Conservation (phyloP, 345 rosid genomes). For the Eucalyptus cloeziana region DNA sequence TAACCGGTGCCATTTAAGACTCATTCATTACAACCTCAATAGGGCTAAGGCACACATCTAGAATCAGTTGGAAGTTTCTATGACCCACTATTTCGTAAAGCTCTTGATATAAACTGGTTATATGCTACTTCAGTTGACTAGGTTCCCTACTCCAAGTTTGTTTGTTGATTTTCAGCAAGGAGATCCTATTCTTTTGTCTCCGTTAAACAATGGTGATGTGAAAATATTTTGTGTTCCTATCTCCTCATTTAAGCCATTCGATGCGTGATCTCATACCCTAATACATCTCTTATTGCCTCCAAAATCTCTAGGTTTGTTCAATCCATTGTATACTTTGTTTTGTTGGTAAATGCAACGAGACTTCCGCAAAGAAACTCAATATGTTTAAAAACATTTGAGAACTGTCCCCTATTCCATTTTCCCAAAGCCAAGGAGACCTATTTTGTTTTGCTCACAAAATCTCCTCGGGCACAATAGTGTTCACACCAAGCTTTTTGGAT, state of each 20-base stretch:
- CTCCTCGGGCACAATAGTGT: background rate
- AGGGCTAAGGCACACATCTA: background rate
- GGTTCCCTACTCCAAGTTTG: background rate
- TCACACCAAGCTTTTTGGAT: background rate
- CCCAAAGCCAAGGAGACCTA: background rate
- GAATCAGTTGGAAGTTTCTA: background rate
- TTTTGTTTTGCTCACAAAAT: background rate
- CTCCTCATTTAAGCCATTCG: background rate
- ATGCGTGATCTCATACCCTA: background rate
- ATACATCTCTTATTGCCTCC: background rate
- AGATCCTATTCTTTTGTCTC: background rate
- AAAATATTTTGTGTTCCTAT: background rate
- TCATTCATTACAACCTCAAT: background rate
- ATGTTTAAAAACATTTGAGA: background rate
- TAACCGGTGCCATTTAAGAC: background rate
- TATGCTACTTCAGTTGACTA: background rate
- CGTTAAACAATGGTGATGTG: accelerated
- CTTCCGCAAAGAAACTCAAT: too few relatives aligned
- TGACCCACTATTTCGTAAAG: background rate
- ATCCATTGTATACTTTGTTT: too few relatives aligned
- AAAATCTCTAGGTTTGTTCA: background rate
- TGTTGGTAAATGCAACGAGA: background rate
- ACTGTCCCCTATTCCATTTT: background rate
- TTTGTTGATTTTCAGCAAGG: background rate
- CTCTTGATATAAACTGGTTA: background rate